Base-by-base conservation (phyloP, 441 rosid species). In the Populus tomentosa region DNA sequence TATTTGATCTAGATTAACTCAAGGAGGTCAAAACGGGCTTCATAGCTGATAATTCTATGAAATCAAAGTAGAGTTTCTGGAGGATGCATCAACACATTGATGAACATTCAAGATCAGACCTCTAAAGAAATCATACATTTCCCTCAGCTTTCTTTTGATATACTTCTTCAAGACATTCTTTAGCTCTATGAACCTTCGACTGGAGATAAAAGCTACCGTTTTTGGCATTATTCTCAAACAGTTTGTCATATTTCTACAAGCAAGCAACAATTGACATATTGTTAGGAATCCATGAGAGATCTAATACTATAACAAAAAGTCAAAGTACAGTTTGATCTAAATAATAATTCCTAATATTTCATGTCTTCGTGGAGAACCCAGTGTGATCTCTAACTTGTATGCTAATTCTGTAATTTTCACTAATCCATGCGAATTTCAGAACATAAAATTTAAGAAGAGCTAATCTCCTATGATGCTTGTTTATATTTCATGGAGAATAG, bases 201-300 rank as follows among this genome's bases (percentile, higher is more conserved):
- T 92, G 97, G 73, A 93, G 89, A 85, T 93, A 93, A 79, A 93
- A 91, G 88, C 95, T 93, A 18, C 98, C 97, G 7, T 83, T 90
- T 85, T 88, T 87, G 3, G 92, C 92, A 71, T 93, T 91, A 65
- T 76, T 85, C 89, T 88, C 95, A 76, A 91, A 93, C 66, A 91
- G 78, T 11, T 42, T 77, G 36, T 90, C 94, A 35, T 91, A 90
- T 80, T 88, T 90, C 97, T 93, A 86, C 82, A 83, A 21, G 73
- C 35, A 46, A 20, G 76, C 23, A 23, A 75, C 9, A 21, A 56
- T 53, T 7, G 68, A 70, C 11, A 66, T 28, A 28, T 28, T 70
- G 10, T 78, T 69, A 69, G 71, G 1, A 65, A n/a, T n/a, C 70
- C 30, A 10, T 0, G 26, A 33, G 50, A 14, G 30, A 73, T 56